Evolutionary conservation across 2,329 filamentous ascomycete species (phyloP), one percentile per base, ranked within the genome.

Genomic region (Torrubiella hemipterigena): DNA sequence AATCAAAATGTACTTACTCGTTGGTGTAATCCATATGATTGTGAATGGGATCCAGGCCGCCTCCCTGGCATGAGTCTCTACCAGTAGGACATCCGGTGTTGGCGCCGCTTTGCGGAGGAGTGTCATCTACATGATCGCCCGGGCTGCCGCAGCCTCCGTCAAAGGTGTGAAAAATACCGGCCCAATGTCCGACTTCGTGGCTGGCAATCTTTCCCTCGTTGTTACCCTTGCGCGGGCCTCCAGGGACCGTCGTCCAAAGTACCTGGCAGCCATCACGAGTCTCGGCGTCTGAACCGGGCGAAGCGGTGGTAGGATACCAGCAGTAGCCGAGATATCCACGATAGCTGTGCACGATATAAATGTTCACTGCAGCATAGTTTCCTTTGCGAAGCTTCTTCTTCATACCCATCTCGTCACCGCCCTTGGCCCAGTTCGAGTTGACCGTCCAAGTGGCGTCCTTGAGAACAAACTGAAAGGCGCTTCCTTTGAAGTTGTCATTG

Each of bases 311-410:
- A 15, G 59, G 59, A 46, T 59, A 59, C 46, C 57, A 57, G 51
- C 56, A 60, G 48, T 60, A 61, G 15, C 59, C 59, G n/a, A n/a
- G n/a, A n/a, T n/a, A n/a, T 5, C 19, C 22, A n/a, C n/a, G 8
- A 15, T 34, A 39, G 7, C 39, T 27, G 26, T 32, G 39, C 23
- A 39, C 53, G 23, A 42, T 38, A 27, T 53, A 46, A 19, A 55
- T 38, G 31, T 45, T 50, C 34, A 49, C 36, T 12, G 36, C 38
- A n/a, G 38, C 31, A 42, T 63, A 63, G 35, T 48, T 48, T 28
- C 61, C 60, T 46, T 56, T 49, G 37, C 56, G 57, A 18, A 62
- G 54, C n/a, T 50, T 41, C 26, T 31, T 40, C 51, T 61, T 61
- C n/a, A n/a, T n/a, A n/a, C n/a, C n/a, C n/a, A n/a, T n/a, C n/a